Base-by-base conservation (phyloP, 192 early-diverging fungal species). In the Gonapodya sp. region DNA sequence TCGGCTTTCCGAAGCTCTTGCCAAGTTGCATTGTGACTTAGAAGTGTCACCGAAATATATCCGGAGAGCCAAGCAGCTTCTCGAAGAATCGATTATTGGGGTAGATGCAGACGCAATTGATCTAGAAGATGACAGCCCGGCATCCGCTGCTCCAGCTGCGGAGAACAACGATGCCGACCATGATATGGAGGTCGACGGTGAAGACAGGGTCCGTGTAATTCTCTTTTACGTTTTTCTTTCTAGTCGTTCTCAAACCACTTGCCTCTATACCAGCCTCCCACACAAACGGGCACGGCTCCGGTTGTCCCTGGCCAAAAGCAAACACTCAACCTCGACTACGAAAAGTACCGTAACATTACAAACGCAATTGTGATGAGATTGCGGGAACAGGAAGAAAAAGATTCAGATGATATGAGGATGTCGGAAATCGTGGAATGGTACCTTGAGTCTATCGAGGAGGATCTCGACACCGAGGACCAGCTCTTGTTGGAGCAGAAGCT, bases 1-100 rank as follows among this genome's bases (percentile, higher is more conserved):
- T 79, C 95, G 96, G 73, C 88, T 99, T 34, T 95, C 94, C 33
- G 97, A 99, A 87, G 97, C 96, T 0, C 87, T 99, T 81, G 96
- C 97, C 0, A 92, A 96, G 80, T 92, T 94, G 34, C 90, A 96
- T 82, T 95, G 92, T 80, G 83, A 85, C 73, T 86, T 90, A 32
- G 82, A 87, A 74, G 90, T 92, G 84, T 83, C 82, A 73, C 2
- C 30, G 0, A 0, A 46, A 78, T 31, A 94, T 84, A 95, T 96
- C 33, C 87, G 88, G 34, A 96, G 97, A 85, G 97, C 97, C 0
- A 90, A 92, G 74, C 87, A 91, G 37, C 89, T 98, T 31, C 83
- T 98, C 73, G 89, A 92, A 36, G 93, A 94, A 36, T 98, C 96
- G 0, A 98, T 98, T 78, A 93, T 98, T 75, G 91, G 90, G 1